Conservation (phyloP, 2,329 filamentous ascomycete genomes). For the Penicillium verrucosum region DNA sequence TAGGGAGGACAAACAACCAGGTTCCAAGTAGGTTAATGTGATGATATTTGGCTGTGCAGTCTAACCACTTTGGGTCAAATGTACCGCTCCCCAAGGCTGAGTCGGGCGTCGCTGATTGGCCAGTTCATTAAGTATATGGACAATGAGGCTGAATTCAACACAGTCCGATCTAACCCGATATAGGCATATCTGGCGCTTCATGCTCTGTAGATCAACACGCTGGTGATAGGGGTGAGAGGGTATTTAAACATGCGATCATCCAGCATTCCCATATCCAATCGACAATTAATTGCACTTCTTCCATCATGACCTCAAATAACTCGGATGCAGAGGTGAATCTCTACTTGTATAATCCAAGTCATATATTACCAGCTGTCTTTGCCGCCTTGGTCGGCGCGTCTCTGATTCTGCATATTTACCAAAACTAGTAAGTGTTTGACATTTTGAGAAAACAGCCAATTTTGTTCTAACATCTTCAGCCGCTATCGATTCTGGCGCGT, state of each 20-base stretch:
- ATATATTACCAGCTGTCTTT: conserved; percentile 34
- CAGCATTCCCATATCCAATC: background rate
- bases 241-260: conserved; percentile 7
- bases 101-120: conserved; percentile 6
- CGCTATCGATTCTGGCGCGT: conserved; percentile 35
- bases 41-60: background rate
- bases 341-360: conserved; percentile 33
- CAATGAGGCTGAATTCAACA: background rate
- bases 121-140: background rate
- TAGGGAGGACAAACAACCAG: too few species aligned
- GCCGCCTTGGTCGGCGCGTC: conserved; percentile 32
- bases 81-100: conserved; percentile 11
- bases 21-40: background rate
- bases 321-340: conserved; percentile 4
- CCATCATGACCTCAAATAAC: conserved; percentile 11
- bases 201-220: background rate
- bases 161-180: background rate
- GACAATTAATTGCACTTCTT: background rate
- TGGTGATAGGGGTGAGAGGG: background rate
- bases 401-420: conserved; percentile 29
- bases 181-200: background rate
- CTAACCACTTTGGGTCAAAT: conserved; percentile 18
- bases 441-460: background rate
- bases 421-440: conserved; percentile 31
- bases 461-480: conserved; percentile 5